Base-by-base conservation (phyloP, 176 grass and related monocot genomes). In the maize (Zea mays) region DNA sequence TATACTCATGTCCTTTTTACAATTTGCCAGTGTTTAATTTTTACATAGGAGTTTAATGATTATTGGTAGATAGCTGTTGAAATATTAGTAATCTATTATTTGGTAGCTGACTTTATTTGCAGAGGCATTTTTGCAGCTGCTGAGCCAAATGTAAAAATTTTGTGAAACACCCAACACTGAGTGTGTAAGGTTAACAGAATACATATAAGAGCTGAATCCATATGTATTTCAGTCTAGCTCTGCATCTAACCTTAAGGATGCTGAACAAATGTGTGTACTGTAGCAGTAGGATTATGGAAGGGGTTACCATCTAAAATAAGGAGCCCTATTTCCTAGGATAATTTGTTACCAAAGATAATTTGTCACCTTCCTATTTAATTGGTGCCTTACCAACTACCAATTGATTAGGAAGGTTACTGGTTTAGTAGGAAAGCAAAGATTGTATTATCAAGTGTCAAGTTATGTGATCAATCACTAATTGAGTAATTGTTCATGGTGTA, bases 1-100 rank as follows among this genome's bases (percentile, higher is more conserved):
- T 79, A 42, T 83, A 73, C 46, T 74, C 41, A 55, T 83, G 5
- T 49, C 45, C 14, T 71, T 50, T 79, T 65, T 85, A 38, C 58
- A 74, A 46, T 33, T 84, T 61, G 20, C 11, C 9, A 59, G 65
- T 10, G 43, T 69, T 69, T 71, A 57, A 40, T 0, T 34, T 62
- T 62, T 62, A 62, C 6, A 16, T 55, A n/a, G 52, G 36, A 65
- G 62, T 49, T 69, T 71, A 3, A 51, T 35, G 33, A 69, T 62
- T 41, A 57, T 12, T 48, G 52, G 12, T 74, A 42, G 15, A 7
- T 81, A 45, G 43, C 79, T 74, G 4, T n/a, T 43, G 57, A 72
- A 67, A 19, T 73, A 38, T 36, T 71, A 61, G 42, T 13, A 6
- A 46, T 36, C 19, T 19, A 51, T 4, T 10, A 20, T 56, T 33